Base-by-base conservation (phyloP, 208 protist species). In the Trypanosoma rangeli region DNA sequence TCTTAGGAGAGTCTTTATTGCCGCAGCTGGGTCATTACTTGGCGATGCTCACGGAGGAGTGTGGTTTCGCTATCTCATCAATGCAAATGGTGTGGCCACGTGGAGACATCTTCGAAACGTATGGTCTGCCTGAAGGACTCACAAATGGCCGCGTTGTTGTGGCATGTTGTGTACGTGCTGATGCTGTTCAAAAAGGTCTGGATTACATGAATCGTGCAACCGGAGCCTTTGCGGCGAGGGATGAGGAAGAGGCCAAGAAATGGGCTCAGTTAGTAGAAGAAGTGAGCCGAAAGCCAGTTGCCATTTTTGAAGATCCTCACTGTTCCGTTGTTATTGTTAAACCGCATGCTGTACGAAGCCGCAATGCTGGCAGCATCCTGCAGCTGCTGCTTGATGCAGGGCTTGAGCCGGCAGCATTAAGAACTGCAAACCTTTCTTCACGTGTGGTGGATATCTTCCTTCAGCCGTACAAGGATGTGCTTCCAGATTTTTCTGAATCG, bases 321-420 rank as follows among this genome's bases (percentile, higher is more conserved):
- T 87, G 68, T 57, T 82, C 87, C 18, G 84, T 96, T 1, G 85
- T 96, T 3, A 60, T 96, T 49, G 53, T 96, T 26, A 96, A 96
- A 76, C 88, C 88, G 8, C 84, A 91, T 60, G 60, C 88, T n/a
- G 52, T 73, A 49, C 44, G 60, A 59, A 62, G 73, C 0, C 54
- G 68, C 0, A 79, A 75, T 24, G 91, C 86, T 37, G 82, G 64
- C 29, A 79, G 74, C 22, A 68, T 94, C 22, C 82, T 93, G 75
- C 79, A 89, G 64, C 71, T 91, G 24, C 52, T 93, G 13, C 75
- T 89, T 56, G 61, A 83, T 0, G 52, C 70, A 1, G 78, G 78
- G 2, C 78, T 94, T 33, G 86, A 93, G 75, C 65, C 78, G 5
- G 93, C 84, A 0, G 90, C 71, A 12, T 68, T 95, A 13, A 74